A percentile compares a stretch with the other conserved stretches of the same genome.
phyloP scores from a whole-genome alignment of 768 basidiomycete genomes.

The Mrakia blollopis region DNA sequence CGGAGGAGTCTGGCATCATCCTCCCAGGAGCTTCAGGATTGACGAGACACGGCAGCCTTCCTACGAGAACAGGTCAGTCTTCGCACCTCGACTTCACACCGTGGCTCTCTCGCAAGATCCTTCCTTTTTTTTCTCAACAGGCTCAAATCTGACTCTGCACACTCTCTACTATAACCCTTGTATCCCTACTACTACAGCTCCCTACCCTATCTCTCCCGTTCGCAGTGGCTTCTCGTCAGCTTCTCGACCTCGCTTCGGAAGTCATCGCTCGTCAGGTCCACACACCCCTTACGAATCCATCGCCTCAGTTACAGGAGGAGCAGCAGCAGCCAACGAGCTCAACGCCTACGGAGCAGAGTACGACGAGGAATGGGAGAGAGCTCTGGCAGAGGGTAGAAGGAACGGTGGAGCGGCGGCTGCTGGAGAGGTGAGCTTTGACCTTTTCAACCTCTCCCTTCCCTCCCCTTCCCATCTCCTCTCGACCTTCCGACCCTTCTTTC shows the following conservation, averaged over 20 bases:
- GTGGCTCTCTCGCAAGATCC: neutral
- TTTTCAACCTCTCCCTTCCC: neutral
- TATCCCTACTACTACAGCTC: neutral
- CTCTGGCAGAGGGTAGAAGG: constrained; percentile 25
- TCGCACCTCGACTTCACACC: neutral
- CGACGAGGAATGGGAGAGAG: constrained; percentile 29
- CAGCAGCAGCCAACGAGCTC: neutral
- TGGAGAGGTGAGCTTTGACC: constrained; percentile 6
- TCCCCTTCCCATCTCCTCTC: constrained; percentile 1
- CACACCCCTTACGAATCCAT: neutral
- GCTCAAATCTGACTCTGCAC: neutral
- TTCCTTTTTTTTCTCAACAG: neutral
- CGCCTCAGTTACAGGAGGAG: constrained; percentile 6
- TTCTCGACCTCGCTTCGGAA: constrained; percentile 3
- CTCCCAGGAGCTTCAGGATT: neutral
- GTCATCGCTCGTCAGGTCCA: neutral
- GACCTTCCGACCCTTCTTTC: neutral
- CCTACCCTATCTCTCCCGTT: constrained; percentile 6
- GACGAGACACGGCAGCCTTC: constrained; percentile 12
- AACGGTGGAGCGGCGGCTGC: neutral
- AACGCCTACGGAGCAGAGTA: constrained; percentile 14
- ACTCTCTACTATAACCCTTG: neutral
- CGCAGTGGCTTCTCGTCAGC: neutral
- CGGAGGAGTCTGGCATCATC: neutral
- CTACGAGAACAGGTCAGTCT: constrained; percentile 9